Base-by-base conservation (phyloP, 306 rosid species). In the Cicer bijugum region DNA sequence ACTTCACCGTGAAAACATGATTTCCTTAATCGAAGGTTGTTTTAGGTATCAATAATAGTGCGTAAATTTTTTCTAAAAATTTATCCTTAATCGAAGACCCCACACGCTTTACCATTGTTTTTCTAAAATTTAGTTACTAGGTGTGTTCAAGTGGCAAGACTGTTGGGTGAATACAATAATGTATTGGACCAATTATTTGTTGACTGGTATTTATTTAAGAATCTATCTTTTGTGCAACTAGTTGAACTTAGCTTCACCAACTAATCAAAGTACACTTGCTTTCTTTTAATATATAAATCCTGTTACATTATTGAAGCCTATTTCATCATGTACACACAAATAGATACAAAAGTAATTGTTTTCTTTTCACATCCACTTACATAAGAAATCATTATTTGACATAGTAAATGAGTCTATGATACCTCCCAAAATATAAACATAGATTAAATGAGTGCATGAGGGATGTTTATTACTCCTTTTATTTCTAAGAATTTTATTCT, bases 61-160 rank as follows among this genome's bases (percentile, higher is more conserved):
- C 44, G 33, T 33, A 48, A n/a, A 33, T 68, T 28, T 67, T 2
- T 8, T 67, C 33, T 11, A n/a, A n/a, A n/a, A n/a, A n/a, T n/a
- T n/a, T n/a, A n/a, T n/a, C n/a, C n/a, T n/a, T n/a, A n/a, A n/a
- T n/a, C n/a, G n/a, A 58, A 14, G 6, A 14, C 33, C 37, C 68
- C 69, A 45, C 57, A 33, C 59, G 77, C 17, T 72, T 72, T 59
- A 43, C 56, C 12, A 8, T 28, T 10, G 6, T 20, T 28, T 33
- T 42, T 14, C 14, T 67, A 57, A 15, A 42, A 15, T 28, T 9
- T 28, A 28, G 5, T 48, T 39, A 6, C 42, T n/a, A 7, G 47
- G 64, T 20, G 46, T 39, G 39, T 9, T 16, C 51, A 47, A 23
- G 9, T 45, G 35, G 35, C 35, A 28, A 4, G 5, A 28, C 35